These are phyloP conservation scores for Chlorella variabilis DNA, from an alignment of 163 green algal genomes.

Conservation along the genomic window DNA sequence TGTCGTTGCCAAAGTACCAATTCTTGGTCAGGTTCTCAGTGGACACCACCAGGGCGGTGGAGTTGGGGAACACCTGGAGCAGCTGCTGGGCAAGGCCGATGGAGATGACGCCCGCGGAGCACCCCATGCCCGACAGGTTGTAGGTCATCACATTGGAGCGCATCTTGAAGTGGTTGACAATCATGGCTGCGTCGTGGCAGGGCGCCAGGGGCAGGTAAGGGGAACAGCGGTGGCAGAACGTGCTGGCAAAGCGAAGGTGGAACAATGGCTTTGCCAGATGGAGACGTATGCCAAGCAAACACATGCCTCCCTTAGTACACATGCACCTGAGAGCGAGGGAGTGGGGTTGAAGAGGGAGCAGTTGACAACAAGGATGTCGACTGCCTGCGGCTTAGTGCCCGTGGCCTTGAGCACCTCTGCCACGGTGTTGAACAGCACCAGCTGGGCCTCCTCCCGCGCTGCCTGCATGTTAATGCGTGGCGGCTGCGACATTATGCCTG, in stretches of 20 bases:
- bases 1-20: constrained; percentile 88
- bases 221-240: neutral
- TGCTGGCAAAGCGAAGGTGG: neutral
- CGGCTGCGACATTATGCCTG: constrained; percentile 57
- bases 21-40: constrained; percentile 99
- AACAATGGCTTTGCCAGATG: too few relatives aligned
- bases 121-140: constrained; percentile 90
- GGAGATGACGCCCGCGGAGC: constrained; percentile 85
- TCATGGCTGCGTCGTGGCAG: constrained; percentile 71
- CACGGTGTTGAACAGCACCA: constrained; percentile 76
- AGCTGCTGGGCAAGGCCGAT: constrained; percentile 80
- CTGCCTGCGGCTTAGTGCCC: constrained; percentile 66
- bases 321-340: constrained; percentile 79
- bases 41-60: constrained; percentile 86
- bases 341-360: constrained; percentile 98
- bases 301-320: too few relatives aligned
- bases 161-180: constrained; percentile 98
- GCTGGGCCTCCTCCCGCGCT: constrained; percentile 80
- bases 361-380: constrained; percentile 96
- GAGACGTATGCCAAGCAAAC: too few relatives aligned
- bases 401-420: constrained; percentile 45
- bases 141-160: constrained; percentile 89
- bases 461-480: constrained; percentile 74
- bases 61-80: constrained; percentile 80
- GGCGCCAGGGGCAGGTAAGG: neutral